Evolutionary conservation across 192 early-diverging fungal species (phyloP).

Genomic region (Diversispora epigaea): DNA sequence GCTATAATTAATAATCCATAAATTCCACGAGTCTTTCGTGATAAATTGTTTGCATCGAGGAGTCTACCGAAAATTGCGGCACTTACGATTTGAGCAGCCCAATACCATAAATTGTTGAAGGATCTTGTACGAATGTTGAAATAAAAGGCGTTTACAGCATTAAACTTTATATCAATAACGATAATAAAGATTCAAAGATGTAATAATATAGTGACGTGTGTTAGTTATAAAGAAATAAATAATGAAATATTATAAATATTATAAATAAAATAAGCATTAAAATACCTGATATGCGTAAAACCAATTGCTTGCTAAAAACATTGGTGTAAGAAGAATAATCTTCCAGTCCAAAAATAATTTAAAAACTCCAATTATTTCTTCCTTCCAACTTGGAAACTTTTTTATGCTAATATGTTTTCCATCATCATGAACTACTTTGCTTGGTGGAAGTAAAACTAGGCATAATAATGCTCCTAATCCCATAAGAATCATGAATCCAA

Average conservation of each 20-base stretch:
- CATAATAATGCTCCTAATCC: conserved; percentile 59
- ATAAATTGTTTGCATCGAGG: conserved; percentile 58
- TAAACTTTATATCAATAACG: neutral
- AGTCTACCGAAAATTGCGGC: conserved; percentile 62
- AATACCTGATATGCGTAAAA: conserved; percentile 70
- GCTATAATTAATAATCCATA: conserved; percentile 53
- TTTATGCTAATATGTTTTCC: conserved; percentile 66
- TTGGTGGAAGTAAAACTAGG: conserved; percentile 56
- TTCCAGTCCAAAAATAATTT: conserved; percentile 63
- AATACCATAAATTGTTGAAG: conserved; percentile 76
- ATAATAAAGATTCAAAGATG: neutral
- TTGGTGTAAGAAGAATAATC: conserved; percentile 68
- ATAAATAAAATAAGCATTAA: neutral
- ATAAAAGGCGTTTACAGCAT: conserved; percentile 60
- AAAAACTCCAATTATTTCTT: conserved; percentile 52
- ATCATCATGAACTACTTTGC: conserved; percentile 64
- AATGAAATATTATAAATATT: neutral
- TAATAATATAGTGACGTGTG: neutral
- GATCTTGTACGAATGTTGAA: conserved; percentile 70
- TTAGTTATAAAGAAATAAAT: neutral
- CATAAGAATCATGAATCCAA: conserved; percentile 71
- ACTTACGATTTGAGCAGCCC: conserved; percentile 73
- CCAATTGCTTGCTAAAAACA: conserved; percentile 76
- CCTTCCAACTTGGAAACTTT: conserved; percentile 67
- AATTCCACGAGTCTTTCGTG: conserved; percentile 64